A percentile compares a stretch with the other conserved stretches of the same genome.
Evolutionary conservation across 169 alveolate genomes (phyloP).

Genomic region (Eimeria nieschulzi): DNA sequence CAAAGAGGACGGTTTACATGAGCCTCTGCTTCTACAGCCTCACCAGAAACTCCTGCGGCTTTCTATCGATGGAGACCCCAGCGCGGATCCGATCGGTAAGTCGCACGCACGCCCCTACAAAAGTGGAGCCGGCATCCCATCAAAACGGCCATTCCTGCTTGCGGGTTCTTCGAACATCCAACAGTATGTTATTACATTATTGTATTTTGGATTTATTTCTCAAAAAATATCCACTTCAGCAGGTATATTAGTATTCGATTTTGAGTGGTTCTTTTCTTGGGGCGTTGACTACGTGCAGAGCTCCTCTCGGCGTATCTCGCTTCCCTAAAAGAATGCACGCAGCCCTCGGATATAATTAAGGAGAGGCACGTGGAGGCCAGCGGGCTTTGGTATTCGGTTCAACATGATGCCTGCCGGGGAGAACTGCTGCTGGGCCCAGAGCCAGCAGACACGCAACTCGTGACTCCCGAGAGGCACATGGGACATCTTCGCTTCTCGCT

Average conservation of each 20-base stretch:
- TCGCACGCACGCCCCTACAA: neutral
- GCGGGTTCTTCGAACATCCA: no score
- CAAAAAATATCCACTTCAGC: no score
- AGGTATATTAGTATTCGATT: no score
- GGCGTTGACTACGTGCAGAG: neutral
- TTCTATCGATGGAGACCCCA: neutral
- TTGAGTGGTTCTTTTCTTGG: no score
- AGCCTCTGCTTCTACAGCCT: neutral
- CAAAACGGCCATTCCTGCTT: no score
- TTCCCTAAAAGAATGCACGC: neutral
- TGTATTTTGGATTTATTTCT: no score
- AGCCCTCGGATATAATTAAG: neutral
- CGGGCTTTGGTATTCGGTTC: neutral
- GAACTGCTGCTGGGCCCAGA: neutral
- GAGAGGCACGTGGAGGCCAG: neutral
- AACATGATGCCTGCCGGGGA: constrained; percentile 1
- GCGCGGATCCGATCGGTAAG: constrained; percentile 8
- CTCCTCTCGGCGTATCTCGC: neutral
- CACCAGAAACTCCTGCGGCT: constrained; percentile 10
- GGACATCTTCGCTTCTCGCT: constrained; percentile 2
- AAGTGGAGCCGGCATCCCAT: no score
- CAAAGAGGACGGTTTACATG: neutral
- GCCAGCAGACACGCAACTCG: neutral
- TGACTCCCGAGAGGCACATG: neutral
- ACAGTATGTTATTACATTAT: no score